Conservation (phyloP, 163 green algal species). For the Botryococcus braunii region DNA sequence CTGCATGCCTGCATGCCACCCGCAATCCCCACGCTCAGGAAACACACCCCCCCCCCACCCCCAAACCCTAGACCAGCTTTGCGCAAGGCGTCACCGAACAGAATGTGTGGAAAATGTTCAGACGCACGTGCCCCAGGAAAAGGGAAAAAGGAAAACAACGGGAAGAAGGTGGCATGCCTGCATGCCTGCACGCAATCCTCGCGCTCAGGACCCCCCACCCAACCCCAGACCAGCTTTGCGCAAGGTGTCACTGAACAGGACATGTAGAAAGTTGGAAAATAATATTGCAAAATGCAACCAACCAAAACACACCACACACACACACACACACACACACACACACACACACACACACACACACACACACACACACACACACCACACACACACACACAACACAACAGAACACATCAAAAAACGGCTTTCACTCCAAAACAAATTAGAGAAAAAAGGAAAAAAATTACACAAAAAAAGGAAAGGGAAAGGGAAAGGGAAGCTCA, state of each 20-base stretch:
- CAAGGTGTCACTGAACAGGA: background rate
- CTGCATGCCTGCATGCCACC: slow-evolving; percentile 33
- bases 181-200: background rate
- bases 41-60: background rate
- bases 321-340: too few species aligned
- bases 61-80: background rate
- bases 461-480: background rate
- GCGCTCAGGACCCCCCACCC: too few species aligned
- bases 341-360: too few species aligned
- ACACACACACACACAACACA: background rate
- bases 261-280: slow-evolving; percentile 1
- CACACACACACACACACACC: too few species aligned
- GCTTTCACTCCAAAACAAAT: background rate
- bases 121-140: background rate
- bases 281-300: too few species aligned
- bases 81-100: background rate
- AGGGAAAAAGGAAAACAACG: background rate
- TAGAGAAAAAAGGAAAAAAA: background rate
- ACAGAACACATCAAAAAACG: background rate
- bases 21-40: background rate
- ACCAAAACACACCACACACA: too few species aligned
- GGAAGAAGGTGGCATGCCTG: background rate
- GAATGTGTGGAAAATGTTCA: background rate
- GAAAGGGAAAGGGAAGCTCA: background rate
- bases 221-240: background rate